phyloP scores from a whole-genome alignment of 2,329 filamentous ascomycete species.

The Aspergillus pseudoviridinutans region DNA sequence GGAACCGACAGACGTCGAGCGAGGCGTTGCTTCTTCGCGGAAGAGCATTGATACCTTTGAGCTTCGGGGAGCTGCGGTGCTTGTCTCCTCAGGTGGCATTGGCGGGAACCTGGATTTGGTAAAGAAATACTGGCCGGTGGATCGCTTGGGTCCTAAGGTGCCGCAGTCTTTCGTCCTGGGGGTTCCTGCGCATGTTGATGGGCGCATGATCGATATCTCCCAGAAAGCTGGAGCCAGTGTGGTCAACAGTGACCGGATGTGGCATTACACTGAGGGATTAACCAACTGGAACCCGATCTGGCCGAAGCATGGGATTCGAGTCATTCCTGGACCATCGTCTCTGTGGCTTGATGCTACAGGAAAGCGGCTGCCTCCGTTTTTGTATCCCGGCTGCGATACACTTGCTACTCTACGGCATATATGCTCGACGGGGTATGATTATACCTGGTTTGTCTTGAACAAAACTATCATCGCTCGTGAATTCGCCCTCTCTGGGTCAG shows the following conservation, averaged over 20 bases:
- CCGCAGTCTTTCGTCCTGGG: constrained; percentile 57
- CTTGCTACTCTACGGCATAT: constrained; percentile 57
- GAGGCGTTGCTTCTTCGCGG: constrained; percentile 52
- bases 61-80: constrained; percentile 49
- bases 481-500: constrained; percentile 59
- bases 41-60: constrained; percentile 51
- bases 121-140: constrained; percentile 55
- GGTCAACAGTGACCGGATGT: constrained; percentile 62
- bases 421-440: constrained; percentile 58
- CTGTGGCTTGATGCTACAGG: constrained; percentile 51
- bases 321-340: constrained; percentile 51
- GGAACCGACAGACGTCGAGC: constrained; percentile 46
- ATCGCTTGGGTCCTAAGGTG: constrained; percentile 54
- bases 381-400: constrained; percentile 58
- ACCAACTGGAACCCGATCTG: constrained; percentile 62
- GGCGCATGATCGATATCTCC: constrained; percentile 58
- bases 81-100: constrained; percentile 58
- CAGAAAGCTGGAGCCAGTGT: constrained; percentile 51
- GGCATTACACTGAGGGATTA: constrained; percentile 63
- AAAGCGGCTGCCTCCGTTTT: constrained; percentile 53
- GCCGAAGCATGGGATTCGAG: constrained; percentile 58
- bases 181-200: constrained; percentile 62
- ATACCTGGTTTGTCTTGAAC: constrained; percentile 60
- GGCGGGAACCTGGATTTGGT: constrained; percentile 60
- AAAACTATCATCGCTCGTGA: constrained; percentile 58